Conservation (phyloP, 2,329 filamentous ascomycete genomes). For the Dothideomycetes sp. region DNA sequence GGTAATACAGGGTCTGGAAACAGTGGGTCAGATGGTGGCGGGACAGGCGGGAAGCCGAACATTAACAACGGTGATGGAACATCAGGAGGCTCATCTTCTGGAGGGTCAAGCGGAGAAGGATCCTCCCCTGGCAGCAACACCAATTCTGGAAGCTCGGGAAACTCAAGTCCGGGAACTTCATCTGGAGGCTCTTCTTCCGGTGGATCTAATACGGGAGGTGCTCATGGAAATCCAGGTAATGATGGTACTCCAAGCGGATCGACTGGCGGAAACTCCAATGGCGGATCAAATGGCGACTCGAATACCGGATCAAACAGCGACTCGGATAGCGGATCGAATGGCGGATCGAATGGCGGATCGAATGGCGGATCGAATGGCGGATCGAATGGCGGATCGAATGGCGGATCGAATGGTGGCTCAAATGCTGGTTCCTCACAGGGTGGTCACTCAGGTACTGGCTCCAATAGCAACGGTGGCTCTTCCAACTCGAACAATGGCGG, state of each 20-base stretch:
- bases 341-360: no score
- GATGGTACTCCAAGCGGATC: no score
- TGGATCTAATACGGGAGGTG: not conserved
- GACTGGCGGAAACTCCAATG: no score
- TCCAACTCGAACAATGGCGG: constrained; percentile 5
- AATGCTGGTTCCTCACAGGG: not conserved
- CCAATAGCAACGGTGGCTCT: constrained; percentile 13
- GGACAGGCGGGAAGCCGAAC: no score
- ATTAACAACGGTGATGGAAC: not conserved
- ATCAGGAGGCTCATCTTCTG: not conserved
- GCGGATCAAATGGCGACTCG: not conserved
- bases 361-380: not conserved
- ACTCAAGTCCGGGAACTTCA: not conserved
- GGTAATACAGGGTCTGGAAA: not conserved
- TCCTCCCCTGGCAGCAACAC: not conserved
- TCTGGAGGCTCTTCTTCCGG: constrained; percentile 5
- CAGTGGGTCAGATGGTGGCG: not conserved
- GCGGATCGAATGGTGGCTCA: not conserved
- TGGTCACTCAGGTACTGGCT: not conserved
- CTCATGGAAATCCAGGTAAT: no score
- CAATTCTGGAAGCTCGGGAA: constrained; percentile 1
- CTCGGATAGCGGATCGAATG: not conserved
- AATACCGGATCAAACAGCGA: not conserved
- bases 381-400: not conserved
- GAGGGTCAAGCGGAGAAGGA: not conserved